phyloP scores from a whole-genome alignment of 371 early-diverging fungal species.

The Mortierella polycephala region DNA sequence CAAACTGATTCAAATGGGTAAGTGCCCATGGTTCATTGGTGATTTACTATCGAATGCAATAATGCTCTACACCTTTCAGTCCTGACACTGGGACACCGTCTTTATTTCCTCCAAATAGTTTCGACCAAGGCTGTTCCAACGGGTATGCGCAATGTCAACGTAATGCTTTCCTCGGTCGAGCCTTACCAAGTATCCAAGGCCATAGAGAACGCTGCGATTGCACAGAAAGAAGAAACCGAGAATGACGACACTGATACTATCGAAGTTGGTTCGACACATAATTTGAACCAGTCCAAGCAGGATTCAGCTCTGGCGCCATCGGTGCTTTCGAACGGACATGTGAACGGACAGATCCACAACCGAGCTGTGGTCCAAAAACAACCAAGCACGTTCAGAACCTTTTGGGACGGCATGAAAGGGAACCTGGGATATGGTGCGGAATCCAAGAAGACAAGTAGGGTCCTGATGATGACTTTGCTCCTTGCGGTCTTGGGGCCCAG shows the following conservation, averaged over 20 bases:
- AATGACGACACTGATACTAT: background rate
- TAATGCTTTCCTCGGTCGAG: conserved; percentile 14
- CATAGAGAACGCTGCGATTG: conserved; percentile 9
- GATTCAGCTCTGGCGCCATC: too few species aligned
- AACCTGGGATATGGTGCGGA: conserved; percentile 17
- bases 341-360: background rate
- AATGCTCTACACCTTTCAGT: background rate
- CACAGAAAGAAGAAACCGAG: conserved; percentile 11
- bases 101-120: conserved; percentile 10
- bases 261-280: background rate
- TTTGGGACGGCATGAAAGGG: conserved; percentile 35
- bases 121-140: conserved; percentile 52
- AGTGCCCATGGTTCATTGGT: background rate
- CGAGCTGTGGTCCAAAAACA: conserved; percentile 3
- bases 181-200: conserved; percentile 30
- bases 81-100: background rate
- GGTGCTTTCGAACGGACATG: too few species aligned
- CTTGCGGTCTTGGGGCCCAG: conserved; percentile 36
- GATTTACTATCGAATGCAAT: background rate
- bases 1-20: conserved; percentile 62
- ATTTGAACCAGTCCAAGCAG: too few species aligned
- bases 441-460: conserved; percentile 7
- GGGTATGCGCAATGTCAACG: conserved; percentile 47
- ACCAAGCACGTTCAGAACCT: conserved; percentile 19
- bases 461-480: conserved; percentile 21